Base-by-base conservation (phyloP, 2,329 filamentous ascomycete genomes). In the Aspergillus terreus region DNA sequence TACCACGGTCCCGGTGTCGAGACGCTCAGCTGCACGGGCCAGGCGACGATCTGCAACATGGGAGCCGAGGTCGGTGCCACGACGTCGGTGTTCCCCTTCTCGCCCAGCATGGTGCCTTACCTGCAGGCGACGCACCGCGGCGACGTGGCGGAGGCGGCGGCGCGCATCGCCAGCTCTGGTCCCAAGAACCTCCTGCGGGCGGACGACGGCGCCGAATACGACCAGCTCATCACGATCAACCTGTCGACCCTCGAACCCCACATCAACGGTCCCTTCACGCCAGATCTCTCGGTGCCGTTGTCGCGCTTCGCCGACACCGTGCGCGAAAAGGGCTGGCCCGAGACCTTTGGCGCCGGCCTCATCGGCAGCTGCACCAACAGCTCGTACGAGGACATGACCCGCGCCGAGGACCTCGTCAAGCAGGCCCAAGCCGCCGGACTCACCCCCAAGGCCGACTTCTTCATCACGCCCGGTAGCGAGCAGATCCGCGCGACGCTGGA, bases 331-430 rank as follows among this genome's bases (percentile, higher is more conserved):
- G 78, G 87, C 46, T 99, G 94, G 94, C 94, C 94, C 2, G 83
- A 89, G 67, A 90, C 86, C 57, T 87, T 99, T 55, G 94, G 91
- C 11, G 92, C 94, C 23, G 92, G 92, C 47, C 81, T 99, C 49
- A 99, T 99, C 67, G 94, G 94, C 54, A 96, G 91, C 76, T 99
- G 94, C 79, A 99, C 94, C 46, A 99, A 99, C 81, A 95, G 90
- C 71, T 97, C 94, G 2, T 99, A 97, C 71, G 88, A 96, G 74
- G 94, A 99, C 70, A 99, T 99, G 94, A 95, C 92, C 33, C 87
- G 92, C 55, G 90, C 92, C 12, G 92, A 96, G 74, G 85, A 91
- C 66, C 83, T 99, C 51, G 90, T 97, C 52, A 92, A 92, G 72
- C 92, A 96, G 71, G 94, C 94, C 9, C 82, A 86, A 47, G 84